These are phyloP conservation scores for Oenanthe sinensis DNA, from an alignment of 129 eudicot genomes.

Conservation along the genomic window DNA sequence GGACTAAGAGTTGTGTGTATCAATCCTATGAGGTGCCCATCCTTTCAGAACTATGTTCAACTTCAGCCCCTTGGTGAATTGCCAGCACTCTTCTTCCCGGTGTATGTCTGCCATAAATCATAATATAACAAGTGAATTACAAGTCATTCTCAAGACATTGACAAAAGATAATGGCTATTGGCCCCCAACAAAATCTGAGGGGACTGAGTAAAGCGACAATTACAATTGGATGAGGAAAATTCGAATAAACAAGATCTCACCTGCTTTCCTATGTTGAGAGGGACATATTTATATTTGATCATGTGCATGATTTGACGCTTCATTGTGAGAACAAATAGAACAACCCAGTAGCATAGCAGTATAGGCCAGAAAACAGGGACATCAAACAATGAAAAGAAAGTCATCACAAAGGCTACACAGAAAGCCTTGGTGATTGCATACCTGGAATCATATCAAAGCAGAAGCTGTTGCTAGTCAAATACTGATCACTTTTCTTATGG, in stretches of 20 bases:
- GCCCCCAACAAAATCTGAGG: not conserved
- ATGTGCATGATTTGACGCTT: constrained; percentile 69
- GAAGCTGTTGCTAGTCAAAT: not conserved
- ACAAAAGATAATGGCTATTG: not conserved
- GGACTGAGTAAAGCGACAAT: not conserved
- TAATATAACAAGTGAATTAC: not conserved
- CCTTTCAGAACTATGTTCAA: constrained; percentile 12
- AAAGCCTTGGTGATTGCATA: constrained; percentile 63
- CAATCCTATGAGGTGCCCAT: constrained; percentile 25
- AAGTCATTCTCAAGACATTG: not conserved
- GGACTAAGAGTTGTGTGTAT: constrained; percentile 6
- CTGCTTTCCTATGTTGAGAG: constrained; percentile 50
- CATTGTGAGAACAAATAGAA: constrained; percentile 51
- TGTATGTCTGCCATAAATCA: constrained; percentile 34
- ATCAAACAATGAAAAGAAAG: constrained; percentile 58
- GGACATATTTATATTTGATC: constrained; percentile 56
- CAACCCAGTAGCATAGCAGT: constrained; percentile 55
- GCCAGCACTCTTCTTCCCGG: constrained; percentile 36
- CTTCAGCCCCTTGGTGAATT: constrained; percentile 36
- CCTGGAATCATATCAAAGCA: constrained; percentile 29
- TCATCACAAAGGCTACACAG: constrained; percentile 47
- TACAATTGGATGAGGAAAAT: not conserved
- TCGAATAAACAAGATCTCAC: constrained; percentile 19
- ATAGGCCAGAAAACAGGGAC: constrained; percentile 80
- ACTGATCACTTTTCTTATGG: not conserved